These are phyloP conservation scores for Vararia minispora DNA, from an alignment of 768 basidiomycete species.

Conservation along the genomic window DNA sequence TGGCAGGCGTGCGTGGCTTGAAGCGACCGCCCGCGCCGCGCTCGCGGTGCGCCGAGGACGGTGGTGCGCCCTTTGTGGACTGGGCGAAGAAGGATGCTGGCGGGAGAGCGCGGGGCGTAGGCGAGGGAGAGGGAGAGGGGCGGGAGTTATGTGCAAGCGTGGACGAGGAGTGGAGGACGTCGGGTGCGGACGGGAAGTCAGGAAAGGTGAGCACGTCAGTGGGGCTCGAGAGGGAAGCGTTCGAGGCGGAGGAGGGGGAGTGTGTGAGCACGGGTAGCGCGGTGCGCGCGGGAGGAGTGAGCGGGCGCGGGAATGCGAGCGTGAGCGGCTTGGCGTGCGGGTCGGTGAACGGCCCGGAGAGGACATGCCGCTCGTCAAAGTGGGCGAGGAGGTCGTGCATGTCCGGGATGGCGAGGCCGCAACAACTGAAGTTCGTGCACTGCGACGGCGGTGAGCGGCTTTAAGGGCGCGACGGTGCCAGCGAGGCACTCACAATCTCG, in stretches of 20 bases:
- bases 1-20: conserved; percentile 11
- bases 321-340: conserved; percentile 8
- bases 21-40: conserved; percentile 14
- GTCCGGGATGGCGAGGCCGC: conserved; percentile 32
- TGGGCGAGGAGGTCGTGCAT: conserved; percentile 42
- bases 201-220: conserved; percentile 4
- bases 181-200: conserved; percentile 8
- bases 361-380: conserved; percentile 33
- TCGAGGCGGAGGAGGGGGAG: conserved; percentile 5
- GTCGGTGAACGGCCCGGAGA: conserved; percentile 18
- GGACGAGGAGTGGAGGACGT: conserved; percentile 2
- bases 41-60: conserved; percentile 8
- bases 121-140: not conserved
- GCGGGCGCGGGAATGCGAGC: conserved; percentile 11
- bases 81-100: conserved; percentile 9
- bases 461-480: not conserved
- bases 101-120: conserved; percentile 10
- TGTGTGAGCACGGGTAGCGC: conserved; percentile 6
- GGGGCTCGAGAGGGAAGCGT: too few relatives aligned
- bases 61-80: conserved; percentile 5
- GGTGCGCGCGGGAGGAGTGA: conserved; percentile 14
- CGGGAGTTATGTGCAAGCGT: conserved; percentile 1
- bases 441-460: conserved; percentile 8
- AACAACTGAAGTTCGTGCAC: conserved; percentile 39
- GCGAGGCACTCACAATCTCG: conserved; percentile 10